Percentiles rank a stretch among this genome's conserved stretches.
Conservation (phyloP, 352 stramenopile species). For the Phytophthora agathidicida region DNA sequence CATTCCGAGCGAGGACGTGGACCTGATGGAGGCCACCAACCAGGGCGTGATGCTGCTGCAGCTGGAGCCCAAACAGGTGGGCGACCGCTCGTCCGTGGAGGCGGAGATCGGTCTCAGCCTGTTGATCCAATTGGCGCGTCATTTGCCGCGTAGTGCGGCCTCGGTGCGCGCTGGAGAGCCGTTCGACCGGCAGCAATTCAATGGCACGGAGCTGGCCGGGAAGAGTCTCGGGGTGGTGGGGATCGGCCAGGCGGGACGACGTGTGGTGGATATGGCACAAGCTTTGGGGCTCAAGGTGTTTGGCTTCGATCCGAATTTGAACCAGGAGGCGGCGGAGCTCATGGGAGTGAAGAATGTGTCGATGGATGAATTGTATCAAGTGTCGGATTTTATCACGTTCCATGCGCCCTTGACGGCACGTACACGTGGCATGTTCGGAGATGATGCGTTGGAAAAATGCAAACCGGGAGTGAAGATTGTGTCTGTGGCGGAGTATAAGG, state of each 20-base stretch:
- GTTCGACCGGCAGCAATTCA: slow-evolving; percentile 57
- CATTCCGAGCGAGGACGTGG: slow-evolving; percentile 68
- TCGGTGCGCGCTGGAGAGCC: slow-evolving; percentile 33
- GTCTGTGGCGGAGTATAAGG: slow-evolving; percentile 77
- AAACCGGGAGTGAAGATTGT: slow-evolving; percentile 92
- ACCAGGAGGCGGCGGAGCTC: slow-evolving; percentile 60
- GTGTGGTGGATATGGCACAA: slow-evolving; percentile 75
- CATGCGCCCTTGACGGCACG: slow-evolving; percentile 95
- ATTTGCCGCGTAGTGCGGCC: slow-evolving; percentile 60
- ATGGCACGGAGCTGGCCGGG: slow-evolving; percentile 59
- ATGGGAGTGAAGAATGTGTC: slow-evolving; percentile 70
- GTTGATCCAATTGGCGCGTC: slow-evolving; percentile 65
- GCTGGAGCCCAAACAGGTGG: slow-evolving; percentile 74
- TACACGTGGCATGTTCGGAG: slow-evolving; percentile 90
- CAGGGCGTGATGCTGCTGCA: slow-evolving; percentile 79
- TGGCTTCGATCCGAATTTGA: slow-evolving; percentile 79
- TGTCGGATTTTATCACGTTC: slow-evolving; percentile 93
- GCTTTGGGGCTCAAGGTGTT: slow-evolving; percentile 73
- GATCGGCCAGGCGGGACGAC: slow-evolving; percentile 72
- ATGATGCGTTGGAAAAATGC: slow-evolving; percentile 82
- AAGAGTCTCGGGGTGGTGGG: slow-evolving; percentile 79
- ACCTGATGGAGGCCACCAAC: slow-evolving; percentile 79
- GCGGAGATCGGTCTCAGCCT: slow-evolving; percentile 72
- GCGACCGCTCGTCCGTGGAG: slow-evolving; percentile 77
- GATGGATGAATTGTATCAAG: slow-evolving; percentile 67